Percentiles rank a stretch among this genome's conserved stretches.
phyloP scores from a whole-genome alignment of 1,284 basidiomycete species.

The Moesziomyces sp. region DNA sequence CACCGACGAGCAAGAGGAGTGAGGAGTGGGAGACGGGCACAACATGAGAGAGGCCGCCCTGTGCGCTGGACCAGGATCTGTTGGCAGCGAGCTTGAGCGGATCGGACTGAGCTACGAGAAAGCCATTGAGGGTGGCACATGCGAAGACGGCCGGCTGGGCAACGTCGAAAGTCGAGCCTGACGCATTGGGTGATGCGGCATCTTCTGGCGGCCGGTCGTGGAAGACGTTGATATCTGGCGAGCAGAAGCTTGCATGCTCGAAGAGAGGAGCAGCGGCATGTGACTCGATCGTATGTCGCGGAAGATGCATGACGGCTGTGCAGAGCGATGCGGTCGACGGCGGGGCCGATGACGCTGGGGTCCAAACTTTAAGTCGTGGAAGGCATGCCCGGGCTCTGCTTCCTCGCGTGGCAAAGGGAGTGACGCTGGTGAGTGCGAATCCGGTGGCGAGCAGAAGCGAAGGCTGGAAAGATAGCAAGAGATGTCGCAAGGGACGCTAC shows the following conservation, averaged over 20 bases:
- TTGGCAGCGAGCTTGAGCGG: conserved; percentile 51
- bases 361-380: not conserved
- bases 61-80: conserved; percentile 41
- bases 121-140: conserved; percentile 58
- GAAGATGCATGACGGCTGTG: conserved; percentile 46
- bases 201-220: no score
- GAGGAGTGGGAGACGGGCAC: conserved; percentile 52
- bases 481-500: not conserved
- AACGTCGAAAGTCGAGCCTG: not conserved
- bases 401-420: not conserved
- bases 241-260: conserved; percentile 46
- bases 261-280: conserved; percentile 48
- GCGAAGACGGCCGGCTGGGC: conserved; percentile 50
- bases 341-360: no score
- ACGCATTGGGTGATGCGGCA: no score
- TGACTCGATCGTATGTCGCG: conserved; percentile 56
- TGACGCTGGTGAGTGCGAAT: not conserved
- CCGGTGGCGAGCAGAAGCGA: not conserved
- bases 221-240: conserved; percentile 11
- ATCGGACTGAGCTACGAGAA: conserved; percentile 49
- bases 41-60: conserved; percentile 53
- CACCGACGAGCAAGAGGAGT: conserved; percentile 59
- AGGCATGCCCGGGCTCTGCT: not conserved
- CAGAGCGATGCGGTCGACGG: not conserved
- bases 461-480: not conserved